phyloP scores from a whole-genome alignment of 495 filamentous ascomycete genomes.

The Alectoria sarmentosa region DNA sequence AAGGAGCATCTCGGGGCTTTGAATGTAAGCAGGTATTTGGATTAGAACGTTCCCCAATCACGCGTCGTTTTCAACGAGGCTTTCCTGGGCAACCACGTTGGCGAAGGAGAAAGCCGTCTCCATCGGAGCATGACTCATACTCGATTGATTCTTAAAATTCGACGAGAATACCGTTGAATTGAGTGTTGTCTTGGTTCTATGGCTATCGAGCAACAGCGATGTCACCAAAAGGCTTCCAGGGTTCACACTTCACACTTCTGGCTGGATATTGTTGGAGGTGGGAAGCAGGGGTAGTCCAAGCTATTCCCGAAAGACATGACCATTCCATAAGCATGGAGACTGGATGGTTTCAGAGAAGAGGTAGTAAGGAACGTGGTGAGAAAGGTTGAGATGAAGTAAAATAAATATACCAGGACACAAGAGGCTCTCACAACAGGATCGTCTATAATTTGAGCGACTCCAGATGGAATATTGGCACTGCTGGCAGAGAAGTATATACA shows the following conservation, averaged over 20 bases:
- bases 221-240: neutral
- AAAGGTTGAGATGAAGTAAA: neutral
- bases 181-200: neutral
- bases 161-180: no score
- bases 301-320: neutral
- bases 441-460: neutral
- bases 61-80: neutral
- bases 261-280: no score
- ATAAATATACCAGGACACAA: no score
- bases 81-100: neutral
- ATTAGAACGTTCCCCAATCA: neutral
- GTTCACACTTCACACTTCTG: no score
- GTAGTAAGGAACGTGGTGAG: neutral
- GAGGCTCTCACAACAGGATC: no score
- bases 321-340: neutral
- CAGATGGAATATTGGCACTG: neutral
- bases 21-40: neutral
- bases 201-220: neutral
- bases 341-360: no score
- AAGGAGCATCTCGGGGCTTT: neutral
- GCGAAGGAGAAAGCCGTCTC: neutral
- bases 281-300: no score
- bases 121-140: neutral
- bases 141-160: neutral
- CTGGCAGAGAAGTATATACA: neutral